Percentiles rank a stretch among this genome's conserved stretches.
Conservation (phyloP, 257 asterid genomes). For the Nicotiana noctiflora region DNA sequence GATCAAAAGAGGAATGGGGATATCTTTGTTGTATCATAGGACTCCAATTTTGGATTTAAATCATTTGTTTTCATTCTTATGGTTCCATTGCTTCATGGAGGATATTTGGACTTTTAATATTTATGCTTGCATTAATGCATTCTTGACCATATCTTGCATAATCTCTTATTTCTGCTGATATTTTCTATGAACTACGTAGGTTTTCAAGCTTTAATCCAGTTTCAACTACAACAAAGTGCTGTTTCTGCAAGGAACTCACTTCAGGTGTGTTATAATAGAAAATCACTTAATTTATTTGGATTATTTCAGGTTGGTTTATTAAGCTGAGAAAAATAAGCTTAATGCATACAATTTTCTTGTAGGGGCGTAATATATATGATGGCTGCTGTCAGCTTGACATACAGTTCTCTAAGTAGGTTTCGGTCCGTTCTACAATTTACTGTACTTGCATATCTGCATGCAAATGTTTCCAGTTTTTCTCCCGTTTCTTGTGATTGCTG, state of each 20-base stretch:
- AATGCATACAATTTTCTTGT: conserved; percentile 12
- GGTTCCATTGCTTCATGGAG: background rate
- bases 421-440: background rate
- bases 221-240: conserved; percentile 69
- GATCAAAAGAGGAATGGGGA: background rate
- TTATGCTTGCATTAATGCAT: background rate
- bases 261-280: conserved; percentile 41
- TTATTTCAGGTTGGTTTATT: background rate
- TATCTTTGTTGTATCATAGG: conserved; percentile 1
- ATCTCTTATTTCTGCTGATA: background rate
- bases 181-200: conserved; percentile 43
- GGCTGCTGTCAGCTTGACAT: conserved; percentile 99
- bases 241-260: conserved; percentile 78
- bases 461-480: conserved; percentile 10
- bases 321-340: background rate
- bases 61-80: background rate
- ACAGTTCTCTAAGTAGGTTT: conserved; percentile 89
- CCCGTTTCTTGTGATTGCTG: conserved; percentile 11
- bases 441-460: background rate
- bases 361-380: conserved; percentile 96
- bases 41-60: background rate
- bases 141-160: background rate
- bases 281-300: background rate
- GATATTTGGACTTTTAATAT: background rate
- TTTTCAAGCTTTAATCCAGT: conserved; percentile 91